These are phyloP conservation scores for Spathaspora sp. DNA, from an alignment of 805 yeast species.

Conservation along the genomic window DNA sequence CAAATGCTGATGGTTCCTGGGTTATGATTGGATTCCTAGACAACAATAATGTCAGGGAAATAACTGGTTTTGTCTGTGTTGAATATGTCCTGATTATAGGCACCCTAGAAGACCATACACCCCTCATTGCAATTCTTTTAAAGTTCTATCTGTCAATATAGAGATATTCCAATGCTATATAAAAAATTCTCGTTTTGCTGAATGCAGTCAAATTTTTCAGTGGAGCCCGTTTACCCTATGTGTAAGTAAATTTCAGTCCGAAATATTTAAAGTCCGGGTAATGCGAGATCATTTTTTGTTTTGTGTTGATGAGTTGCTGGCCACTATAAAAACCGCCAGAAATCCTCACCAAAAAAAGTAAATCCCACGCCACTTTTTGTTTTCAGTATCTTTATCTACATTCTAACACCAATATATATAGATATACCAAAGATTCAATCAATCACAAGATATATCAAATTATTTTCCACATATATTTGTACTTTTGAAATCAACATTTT, in stretches of 20 bases:
- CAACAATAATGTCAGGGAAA: slow-evolving; percentile 56
- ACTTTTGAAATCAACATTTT: background rate
- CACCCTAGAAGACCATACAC: background rate
- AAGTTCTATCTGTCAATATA: background rate
- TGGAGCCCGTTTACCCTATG: background rate
- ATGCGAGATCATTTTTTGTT: background rate
- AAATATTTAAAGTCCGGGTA: background rate
- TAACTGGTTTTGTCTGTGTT: slow-evolving; percentile 9
- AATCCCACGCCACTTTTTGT: background rate
- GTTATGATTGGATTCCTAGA: slow-evolving; percentile 85
- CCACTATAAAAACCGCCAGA: background rate
- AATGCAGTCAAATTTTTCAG: background rate
- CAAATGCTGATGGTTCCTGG: slow-evolving; percentile 69
- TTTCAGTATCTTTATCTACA: background rate
- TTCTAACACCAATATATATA: background rate
- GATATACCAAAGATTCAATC: background rate
- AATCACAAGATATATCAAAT: background rate
- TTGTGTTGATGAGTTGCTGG: background rate
- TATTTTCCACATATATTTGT: background rate
- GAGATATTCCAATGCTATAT: background rate
- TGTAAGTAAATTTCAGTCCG: background rate
- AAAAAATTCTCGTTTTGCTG: background rate
- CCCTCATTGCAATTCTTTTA: background rate
- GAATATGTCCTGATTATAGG: slow-evolving; percentile 12
- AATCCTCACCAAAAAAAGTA: background rate